Evolutionary conservation across 495 filamentous ascomycete genomes (phyloP).

Genomic region (Penicillium fimorum): DNA sequence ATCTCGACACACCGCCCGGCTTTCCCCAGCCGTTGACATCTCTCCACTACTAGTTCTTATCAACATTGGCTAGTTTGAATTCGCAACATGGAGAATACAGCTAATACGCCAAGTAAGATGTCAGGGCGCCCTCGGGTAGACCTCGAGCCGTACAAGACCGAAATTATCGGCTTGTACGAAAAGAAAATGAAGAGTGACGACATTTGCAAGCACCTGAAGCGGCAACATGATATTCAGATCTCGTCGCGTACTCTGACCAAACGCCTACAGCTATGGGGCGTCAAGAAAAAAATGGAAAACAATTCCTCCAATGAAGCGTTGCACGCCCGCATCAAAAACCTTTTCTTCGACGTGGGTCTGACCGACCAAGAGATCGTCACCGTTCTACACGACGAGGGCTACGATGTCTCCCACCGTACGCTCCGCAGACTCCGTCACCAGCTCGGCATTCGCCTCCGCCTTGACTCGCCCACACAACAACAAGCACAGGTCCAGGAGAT

Average conservation of each 20-base stretch:
- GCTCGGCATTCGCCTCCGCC: conserved; percentile 10
- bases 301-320: conserved; percentile 5
- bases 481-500: conserved; percentile 12
- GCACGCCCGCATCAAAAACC: conserved; percentile 5
- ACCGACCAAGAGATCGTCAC: conserved; percentile 5
- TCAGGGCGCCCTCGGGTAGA: conserved; percentile 6
- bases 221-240: conserved; percentile 10
- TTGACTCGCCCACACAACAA: conserved; percentile 7
- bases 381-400: conserved; percentile 10
- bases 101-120: neutral
- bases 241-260: conserved; percentile 10
- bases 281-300: conserved; percentile 6
- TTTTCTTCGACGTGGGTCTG: conserved; percentile 9
- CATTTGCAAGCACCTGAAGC: conserved; percentile 12
- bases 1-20: neutral
- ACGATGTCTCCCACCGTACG: conserved; percentile 7
- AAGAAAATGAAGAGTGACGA: conserved; percentile 10
- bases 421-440: conserved; percentile 6
- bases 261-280: conserved; percentile 9
- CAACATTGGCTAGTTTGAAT: neutral
- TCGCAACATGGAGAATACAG: neutral
- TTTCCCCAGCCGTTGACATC: neutral
- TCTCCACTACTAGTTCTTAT: neutral
- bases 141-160: conserved; percentile 1
- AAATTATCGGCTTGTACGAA: conserved; percentile 3